phyloP scores from a whole-genome alignment of 805 yeast genomes.

The Pichia nanzhaoensis region DNA sequence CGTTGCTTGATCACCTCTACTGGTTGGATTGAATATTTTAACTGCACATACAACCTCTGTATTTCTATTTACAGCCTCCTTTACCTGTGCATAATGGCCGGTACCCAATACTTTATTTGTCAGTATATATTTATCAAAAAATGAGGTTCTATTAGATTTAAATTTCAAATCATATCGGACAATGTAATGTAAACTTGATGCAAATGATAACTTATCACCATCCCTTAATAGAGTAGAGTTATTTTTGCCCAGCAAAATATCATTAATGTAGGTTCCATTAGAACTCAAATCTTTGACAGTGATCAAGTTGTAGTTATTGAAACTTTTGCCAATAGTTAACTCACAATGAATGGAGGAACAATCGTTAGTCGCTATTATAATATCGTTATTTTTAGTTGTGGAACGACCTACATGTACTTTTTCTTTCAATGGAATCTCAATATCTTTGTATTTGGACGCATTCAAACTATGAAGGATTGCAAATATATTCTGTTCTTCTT shows the following conservation, averaged over 20 bases:
- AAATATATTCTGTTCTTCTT: background rate
- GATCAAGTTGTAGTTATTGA: slow-evolving; percentile 35
- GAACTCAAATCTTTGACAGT: slow-evolving; percentile 51
- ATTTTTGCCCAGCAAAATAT: slow-evolving; percentile 42
- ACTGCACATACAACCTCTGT: slow-evolving; percentile 64
- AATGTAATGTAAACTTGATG: slow-evolving; percentile 27
- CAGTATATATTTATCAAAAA: slow-evolving; percentile 50
- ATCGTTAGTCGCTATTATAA: slow-evolving; percentile 39
- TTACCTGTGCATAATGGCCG: slow-evolving; percentile 80
- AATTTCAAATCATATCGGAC: slow-evolving; percentile 18
- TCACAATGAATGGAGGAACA: slow-evolving; percentile 63
- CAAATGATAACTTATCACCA: slow-evolving; percentile 61
- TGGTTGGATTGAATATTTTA: slow-evolving; percentile 52
- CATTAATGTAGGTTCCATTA: slow-evolving; percentile 66
- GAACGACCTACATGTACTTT: slow-evolving; percentile 25
- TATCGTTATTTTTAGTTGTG: slow-evolving; percentile 39
- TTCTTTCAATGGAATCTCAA: slow-evolving; percentile 4
- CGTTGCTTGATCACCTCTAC: slow-evolving; percentile 22
- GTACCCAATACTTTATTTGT: slow-evolving; percentile 56
- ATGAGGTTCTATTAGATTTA: slow-evolving; percentile 28
- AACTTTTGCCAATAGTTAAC: slow-evolving; percentile 27
- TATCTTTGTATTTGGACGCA: slow-evolving; percentile 3
- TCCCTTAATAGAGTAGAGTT: slow-evolving; percentile 45
- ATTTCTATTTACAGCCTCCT: slow-evolving; percentile 52
- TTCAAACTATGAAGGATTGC: slow-evolving; percentile 15